Evolutionary conservation across 2,329 filamentous ascomycete genomes (phyloP), one percentile per base, ranked within the genome.

Genomic region (Didymosphaeria variabile): DNA sequence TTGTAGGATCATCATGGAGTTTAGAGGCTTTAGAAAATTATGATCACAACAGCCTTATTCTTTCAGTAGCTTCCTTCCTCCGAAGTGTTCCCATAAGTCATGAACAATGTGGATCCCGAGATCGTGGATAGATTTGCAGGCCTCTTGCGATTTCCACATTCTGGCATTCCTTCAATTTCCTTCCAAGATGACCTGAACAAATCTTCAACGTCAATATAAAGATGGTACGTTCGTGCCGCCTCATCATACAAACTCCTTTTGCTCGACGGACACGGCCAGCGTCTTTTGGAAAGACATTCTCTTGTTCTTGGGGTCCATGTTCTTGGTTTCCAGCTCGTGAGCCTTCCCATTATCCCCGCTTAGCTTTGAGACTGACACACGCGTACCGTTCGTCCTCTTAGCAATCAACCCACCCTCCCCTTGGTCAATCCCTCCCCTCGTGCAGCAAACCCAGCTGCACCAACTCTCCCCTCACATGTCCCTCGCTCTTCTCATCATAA

Each of bases 401-500:
- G 8, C 42, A 15, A n/a, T 19, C 29, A 17, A 12, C 47, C 13
- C 34, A 36, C 17, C 47, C 36, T 55, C 51, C 46, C 38, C 40
- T 29, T 46, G 1, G 44, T 23, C 56, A 60, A 26, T 26, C n/a
- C 19, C 8, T 58, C 59, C 2, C 49, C 59, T 58, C 42, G 17
- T 51, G 63, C 34, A 68, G 31, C 47, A 68, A 58, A 6, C 66
- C 66, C 60, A 68, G 57, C 45, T 50, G 26, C 2, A 67, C 62
- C 26, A 68, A 36, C 29, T 42, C 34, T 1, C 44, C 55, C 23
- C 64, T 55, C 12, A 64, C 66, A 21, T 55, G 12, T 12, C 42
- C 62, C 57, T 68, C 66, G 17, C 45, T 57, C 21, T 58, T 53
- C 59, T 63, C 59, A n/a, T 67, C 59, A 42, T 68, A 68, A 34